Conservation (phyloP, 768 basidiomycete species). For the Tricholoma furcatifolium region DNA sequence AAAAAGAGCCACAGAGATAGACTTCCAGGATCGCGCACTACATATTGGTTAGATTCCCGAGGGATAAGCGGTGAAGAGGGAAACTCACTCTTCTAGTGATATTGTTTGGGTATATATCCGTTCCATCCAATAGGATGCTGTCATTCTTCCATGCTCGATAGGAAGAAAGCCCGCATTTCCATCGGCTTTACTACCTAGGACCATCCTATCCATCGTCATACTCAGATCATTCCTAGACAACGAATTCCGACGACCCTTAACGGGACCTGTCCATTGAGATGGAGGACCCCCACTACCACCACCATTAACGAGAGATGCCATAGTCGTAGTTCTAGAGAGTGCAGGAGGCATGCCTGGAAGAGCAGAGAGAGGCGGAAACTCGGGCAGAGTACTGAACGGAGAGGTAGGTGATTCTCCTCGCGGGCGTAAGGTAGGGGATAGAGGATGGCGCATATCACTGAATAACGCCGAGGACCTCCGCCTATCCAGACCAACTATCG, state of each 20-base stretch:
- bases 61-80: slow-evolving; percentile 3
- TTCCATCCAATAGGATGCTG: slow-evolving; percentile 74
- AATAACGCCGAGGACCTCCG: slow-evolving; percentile 40
- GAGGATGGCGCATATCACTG: slow-evolving; percentile 33
- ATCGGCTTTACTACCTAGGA: slow-evolving; percentile 50
- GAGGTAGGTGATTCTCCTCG: slow-evolving; percentile 34
- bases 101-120: slow-evolving; percentile 51
- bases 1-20: slow-evolving; percentile 59
- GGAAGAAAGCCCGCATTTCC: slow-evolving; percentile 37
- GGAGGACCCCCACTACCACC: slow-evolving; percentile 11
- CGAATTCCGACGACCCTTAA: slow-evolving; percentile 42
- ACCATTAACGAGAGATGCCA: slow-evolving; percentile 46
- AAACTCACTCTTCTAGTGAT: slow-evolving; percentile 47
- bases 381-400: slow-evolving; percentile 36
- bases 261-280: slow-evolving; percentile 26
- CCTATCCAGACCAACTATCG: slow-evolving; percentile 31
- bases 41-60: slow-evolving; percentile 1
- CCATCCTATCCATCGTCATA: slow-evolving; percentile 68
- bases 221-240: slow-evolving; percentile 54
- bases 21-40: slow-evolving; percentile 42
- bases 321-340: slow-evolving; percentile 49
- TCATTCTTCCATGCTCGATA: slow-evolving; percentile 64
- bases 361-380: slow-evolving; percentile 44
- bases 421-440: slow-evolving; percentile 34
- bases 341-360: slow-evolving; percentile 53